A percentile compares a stretch with the other conserved stretches of the same genome.
Evolutionary conservation across 352 stramenopile species (phyloP).

Genomic region (Phytophthora tubulina): DNA sequence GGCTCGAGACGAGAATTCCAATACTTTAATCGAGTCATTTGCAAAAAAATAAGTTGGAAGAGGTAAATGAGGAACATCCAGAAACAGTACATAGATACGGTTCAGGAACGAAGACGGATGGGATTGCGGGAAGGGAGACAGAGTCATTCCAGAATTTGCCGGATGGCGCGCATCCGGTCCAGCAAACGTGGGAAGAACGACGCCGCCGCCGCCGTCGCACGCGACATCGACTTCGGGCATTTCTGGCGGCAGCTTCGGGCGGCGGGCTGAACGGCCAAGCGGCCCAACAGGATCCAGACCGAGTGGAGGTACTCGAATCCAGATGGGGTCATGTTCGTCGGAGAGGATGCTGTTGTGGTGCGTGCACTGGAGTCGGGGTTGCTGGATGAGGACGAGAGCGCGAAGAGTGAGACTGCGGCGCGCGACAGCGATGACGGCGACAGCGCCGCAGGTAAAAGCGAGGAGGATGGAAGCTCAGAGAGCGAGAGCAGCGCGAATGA

Average conservation of each 20-base stretch:
- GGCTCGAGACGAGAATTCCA: too few species aligned
- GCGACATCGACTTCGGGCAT: conserved; percentile 3
- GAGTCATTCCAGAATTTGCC: conserved; percentile 22
- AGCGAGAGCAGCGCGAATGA: not conserved
- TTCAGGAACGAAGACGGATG: too few species aligned
- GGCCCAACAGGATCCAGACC: not conserved
- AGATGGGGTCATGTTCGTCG: conserved; percentile 1
- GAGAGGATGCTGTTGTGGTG: not conserved
- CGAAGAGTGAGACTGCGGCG: too few species aligned
- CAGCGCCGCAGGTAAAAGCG: not conserved
- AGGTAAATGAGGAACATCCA: too few species aligned
- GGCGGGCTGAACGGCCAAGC: conserved; percentile 19
- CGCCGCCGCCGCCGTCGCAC: not conserved
- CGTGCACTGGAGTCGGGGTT: conserved; percentile 8
- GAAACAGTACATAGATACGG: too few species aligned
- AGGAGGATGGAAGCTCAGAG: not conserved
- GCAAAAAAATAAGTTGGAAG: too few species aligned
- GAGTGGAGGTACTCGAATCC: conserved; percentile 11
- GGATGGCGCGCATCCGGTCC: conserved; percentile 10
- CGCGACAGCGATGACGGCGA: too few species aligned
- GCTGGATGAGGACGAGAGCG: not conserved
- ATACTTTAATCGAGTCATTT: too few species aligned
- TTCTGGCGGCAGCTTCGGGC: conserved; percentile 21
- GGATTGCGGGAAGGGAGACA: too few species aligned
- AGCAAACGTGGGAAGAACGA: not conserved